Percentiles rank a stretch among this genome's conserved stretches.
These are phyloP conservation scores for Xylaria sp. DNA, from an alignment of 2,329 filamentous ascomycete genomes.

Conservation along the genomic window DNA sequence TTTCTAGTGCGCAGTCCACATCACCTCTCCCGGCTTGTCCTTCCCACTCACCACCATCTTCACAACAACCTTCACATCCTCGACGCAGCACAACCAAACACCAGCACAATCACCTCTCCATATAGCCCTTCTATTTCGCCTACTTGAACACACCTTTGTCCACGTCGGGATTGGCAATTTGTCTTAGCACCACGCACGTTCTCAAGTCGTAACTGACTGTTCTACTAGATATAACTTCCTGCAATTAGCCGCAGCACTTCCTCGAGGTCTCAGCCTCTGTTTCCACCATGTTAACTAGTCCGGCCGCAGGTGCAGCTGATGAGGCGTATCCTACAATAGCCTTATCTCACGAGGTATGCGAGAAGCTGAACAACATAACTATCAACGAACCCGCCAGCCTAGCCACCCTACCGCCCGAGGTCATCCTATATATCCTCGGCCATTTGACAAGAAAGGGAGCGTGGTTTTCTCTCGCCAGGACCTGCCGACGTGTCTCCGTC, in stretches of 20 bases:
- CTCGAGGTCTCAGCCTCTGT: background rate
- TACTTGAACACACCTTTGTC: background rate
- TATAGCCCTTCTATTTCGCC: background rate
- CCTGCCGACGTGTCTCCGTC: slow-evolving; percentile 11
- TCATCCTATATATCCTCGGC: slow-evolving; percentile 19
- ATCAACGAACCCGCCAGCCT: background rate
- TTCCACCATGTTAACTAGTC: background rate
- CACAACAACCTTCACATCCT: background rate
- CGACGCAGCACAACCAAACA: background rate
- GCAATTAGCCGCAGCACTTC: background rate
- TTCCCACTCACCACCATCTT: background rate
- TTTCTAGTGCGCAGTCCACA: too few relatives aligned
- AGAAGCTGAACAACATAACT: background rate
- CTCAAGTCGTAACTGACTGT: background rate
- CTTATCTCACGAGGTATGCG: background rate
- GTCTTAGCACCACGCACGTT: background rate
- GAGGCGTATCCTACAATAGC: background rate
- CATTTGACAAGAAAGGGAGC: slow-evolving; percentile 10
- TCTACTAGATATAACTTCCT: background rate
- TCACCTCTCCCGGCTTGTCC: too few relatives aligned
- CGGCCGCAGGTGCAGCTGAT: background rate
- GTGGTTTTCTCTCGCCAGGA: slow-evolving; percentile 22
- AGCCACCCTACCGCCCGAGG: slow-evolving; percentile 15
- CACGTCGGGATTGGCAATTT: too few relatives aligned
- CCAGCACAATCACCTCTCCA: background rate